Evolutionary conservation across 2,329 filamentous ascomycete species (phyloP).

Genomic region (Trichoderma cornu-damae): DNA sequence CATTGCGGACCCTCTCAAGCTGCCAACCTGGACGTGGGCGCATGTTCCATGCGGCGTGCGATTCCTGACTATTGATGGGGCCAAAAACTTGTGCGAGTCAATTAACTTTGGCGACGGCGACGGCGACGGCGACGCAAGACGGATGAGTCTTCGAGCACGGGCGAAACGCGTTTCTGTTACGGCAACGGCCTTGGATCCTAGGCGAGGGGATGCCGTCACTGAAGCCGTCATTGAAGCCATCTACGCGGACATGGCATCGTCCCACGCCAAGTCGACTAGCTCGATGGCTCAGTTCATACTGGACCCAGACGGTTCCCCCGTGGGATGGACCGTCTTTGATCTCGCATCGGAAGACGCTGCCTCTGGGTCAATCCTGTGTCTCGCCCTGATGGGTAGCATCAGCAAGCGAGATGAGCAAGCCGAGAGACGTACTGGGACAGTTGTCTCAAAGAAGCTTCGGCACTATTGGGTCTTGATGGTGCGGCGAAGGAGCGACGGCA

Average conservation of each 20-base stretch:
- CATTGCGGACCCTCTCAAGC: constrained; percentile 9
- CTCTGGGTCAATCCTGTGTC: neutral
- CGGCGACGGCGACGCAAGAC: neutral
- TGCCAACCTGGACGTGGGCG: constrained; percentile 21
- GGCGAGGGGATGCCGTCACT: neutral
- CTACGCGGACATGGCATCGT: constrained; percentile 11
- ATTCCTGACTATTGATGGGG: constrained; percentile 17
- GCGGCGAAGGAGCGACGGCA: constrained; percentile 1
- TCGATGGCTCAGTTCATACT: constrained; percentile 13
- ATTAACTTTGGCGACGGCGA: neutral
- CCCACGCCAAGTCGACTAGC: constrained; percentile 16
- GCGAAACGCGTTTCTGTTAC: neutral
- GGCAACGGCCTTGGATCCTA: neutral
- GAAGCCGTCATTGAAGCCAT: neutral
- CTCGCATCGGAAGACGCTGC: neutral
- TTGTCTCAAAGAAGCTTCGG: constrained; percentile 10
- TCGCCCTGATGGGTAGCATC: constrained; percentile 15
- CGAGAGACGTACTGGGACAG: constrained; percentile 12
- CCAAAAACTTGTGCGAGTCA: constrained; percentile 18
- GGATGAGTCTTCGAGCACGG: constrained; percentile 1
- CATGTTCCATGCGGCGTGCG: constrained; percentile 20
- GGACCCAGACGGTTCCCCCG: neutral
- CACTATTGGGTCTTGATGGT: constrained; percentile 17
- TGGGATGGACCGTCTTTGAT: constrained; percentile 19
- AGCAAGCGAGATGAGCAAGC: constrained; percentile 15